Evolutionary conservation across 192 early-diverging fungal genomes (phyloP), one percentile per base, ranked within the genome.

Genomic region (Mortierella hygrophila): DNA sequence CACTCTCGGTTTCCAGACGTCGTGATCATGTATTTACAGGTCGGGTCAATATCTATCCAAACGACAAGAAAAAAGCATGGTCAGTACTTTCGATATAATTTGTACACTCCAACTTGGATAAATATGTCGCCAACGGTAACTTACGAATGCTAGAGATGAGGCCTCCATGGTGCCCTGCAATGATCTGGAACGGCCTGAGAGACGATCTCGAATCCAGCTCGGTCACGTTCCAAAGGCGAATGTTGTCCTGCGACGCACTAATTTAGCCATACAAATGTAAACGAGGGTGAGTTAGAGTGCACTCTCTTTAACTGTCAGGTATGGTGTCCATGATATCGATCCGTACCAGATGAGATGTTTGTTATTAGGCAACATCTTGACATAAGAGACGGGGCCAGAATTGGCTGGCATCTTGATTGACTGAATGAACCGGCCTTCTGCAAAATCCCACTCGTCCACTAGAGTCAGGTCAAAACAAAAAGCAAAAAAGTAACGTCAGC

Each of bases 1-100:
- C 98, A 99, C n/a, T 98, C 99, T 35, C 97, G 90, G 87, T 94
- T 97, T 23, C 99, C 99, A 1, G 97, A 96, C 1, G 96, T 93
- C 8, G 95, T 98, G 35, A 99, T 91, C 96, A 99, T 93, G 69
- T 94, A 98, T 37, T 91, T 90, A 65, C 93, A 93, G 6, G 90
- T 88, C 29, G 91, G 89, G 86, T 98, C 97, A 63, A 97, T 85
- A 26, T 94, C 94, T 96, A 82, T 7, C 20, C 35, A 46, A 18
- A 20, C 32, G 32, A 37, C n/a, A 21, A 41, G 7, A 29, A 54
- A 41, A 55, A 29, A 65, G 26, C 32, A n/a, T 29, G n/a, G 9
- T 60, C n/a, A 60, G 5, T 26, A 71, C 9, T 21, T 35, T 46
- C 5, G 81, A 29, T 69, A 77, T n/a, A 44, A 54, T 18, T 38